Percentiles rank a stretch among this genome's conserved stretches.
Conservation (phyloP, 2,329 filamentous ascomycete genomes). For the Alternaria ventricosa region DNA sequence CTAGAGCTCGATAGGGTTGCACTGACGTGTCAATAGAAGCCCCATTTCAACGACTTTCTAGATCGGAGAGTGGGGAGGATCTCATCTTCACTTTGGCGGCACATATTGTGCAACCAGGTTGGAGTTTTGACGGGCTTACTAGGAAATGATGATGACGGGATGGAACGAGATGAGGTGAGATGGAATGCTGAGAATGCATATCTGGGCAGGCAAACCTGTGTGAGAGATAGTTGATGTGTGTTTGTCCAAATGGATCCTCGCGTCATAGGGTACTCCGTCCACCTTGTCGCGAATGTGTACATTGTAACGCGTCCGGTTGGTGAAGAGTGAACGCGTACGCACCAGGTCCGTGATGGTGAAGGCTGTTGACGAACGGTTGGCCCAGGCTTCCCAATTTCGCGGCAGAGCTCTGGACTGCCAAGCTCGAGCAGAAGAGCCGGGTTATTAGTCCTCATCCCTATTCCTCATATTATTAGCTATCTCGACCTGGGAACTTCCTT, state of each 20-base stretch:
- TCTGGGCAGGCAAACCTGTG: neutral
- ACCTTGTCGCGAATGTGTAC: neutral
- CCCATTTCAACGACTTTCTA: neutral
- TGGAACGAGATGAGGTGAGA: neutral
- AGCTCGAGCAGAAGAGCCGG: neutral
- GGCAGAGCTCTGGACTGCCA: constrained; percentile 12
- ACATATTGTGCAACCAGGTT: neutral
- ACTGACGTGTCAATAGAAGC: neutral
- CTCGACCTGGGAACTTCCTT: neutral
- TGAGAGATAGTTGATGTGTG: neutral
- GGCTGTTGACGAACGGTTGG: constrained; percentile 9
- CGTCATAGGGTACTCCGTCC: neutral
- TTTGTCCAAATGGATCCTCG: neutral
- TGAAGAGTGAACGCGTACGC: neutral
- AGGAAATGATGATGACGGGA: neutral
- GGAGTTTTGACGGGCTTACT: neutral
- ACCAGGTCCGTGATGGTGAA: neutral
- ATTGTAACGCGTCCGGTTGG: neutral
- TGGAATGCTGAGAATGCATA: neutral
- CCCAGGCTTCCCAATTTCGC: constrained; percentile 15
- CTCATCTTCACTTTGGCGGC: neutral
- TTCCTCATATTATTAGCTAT: constrained; percentile 8
- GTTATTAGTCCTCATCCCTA: constrained; percentile 9
- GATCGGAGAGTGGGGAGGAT: neutral
- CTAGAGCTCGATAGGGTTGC: neutral